Base-by-base conservation (phyloP, 2,329 filamentous ascomycete species). In the Ceratocystis albifundus region DNA sequence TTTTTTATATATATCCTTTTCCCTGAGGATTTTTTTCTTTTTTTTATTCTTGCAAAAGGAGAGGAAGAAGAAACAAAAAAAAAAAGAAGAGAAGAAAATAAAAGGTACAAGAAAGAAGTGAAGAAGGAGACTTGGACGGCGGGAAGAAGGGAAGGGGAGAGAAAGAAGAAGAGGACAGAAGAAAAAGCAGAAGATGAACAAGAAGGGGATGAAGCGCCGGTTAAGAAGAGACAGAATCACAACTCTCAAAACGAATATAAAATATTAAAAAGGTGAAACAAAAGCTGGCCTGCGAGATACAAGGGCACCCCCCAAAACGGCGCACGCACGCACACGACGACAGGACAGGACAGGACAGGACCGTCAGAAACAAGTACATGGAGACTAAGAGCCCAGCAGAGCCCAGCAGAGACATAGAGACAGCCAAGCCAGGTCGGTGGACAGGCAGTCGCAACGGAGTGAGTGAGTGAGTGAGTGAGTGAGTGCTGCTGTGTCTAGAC, bases 81-180 rank as follows among this genome's bases (percentile, higher is more conserved):
- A 61, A 69, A 66, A 36, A 59, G 36, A 65, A 57, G 48, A 46
- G 3, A 44, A 68, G 36, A 55, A 62, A 45, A 62, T 41, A 61
- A 63, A 63, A 61, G 46, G 20, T 61, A 64, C 28, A 50, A 66
- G 48, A 62, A 41, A 64, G 20, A 64, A 66, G 20, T 20, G 48
- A 50, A 50, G 48, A 12, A 10, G 17, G 45, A 59, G 20, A 46
- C 53, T 57, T 57, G 53, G 45, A 28, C 15, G 59, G 28, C 17
- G 22, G 46, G 53, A 65, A 44, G 32, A 53, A 64, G 61, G 50
- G 48, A 48, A 53, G n/a, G 53, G 30, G 28, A 48, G 50, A 46
- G 66, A 50, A 20, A 28, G n/a, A 46, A 44, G 44, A 62, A 50
- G 32, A 44, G 28, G 3, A 44, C 55, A 62, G n/a, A 57, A 65